Evolutionary conservation across 352 stramenopile species (phyloP).

Genomic region (Pythium sukuiense): DNA sequence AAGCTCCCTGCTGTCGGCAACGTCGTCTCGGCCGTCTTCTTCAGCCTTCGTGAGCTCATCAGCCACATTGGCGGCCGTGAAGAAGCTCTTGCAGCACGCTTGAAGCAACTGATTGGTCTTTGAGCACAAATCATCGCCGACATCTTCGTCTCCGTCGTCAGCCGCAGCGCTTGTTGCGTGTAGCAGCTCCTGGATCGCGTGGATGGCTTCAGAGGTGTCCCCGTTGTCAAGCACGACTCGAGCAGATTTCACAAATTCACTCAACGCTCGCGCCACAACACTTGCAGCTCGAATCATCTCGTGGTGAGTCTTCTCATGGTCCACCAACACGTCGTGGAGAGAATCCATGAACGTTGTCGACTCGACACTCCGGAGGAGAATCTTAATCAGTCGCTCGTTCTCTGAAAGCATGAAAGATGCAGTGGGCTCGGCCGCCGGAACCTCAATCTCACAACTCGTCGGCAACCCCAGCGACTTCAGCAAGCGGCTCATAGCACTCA

Average conservation of each 20-base stretch:
- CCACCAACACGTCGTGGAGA: conserved; percentile 49
- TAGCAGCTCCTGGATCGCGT: background rate
- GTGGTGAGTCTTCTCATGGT: conserved; percentile 35
- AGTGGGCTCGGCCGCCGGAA: background rate
- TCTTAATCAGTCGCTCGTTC: conserved; percentile 72
- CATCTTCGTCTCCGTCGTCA: background rate
- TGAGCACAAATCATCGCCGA: conserved; percentile 12
- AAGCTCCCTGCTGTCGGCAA: background rate
- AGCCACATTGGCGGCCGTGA: conserved; percentile 65
- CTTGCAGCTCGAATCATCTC: background rate
- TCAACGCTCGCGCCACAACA: background rate
- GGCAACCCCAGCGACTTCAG: background rate
- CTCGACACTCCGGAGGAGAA: conserved; percentile 70
- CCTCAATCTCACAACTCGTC: background rate
- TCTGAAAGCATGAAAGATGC: conserved; percentile 60
- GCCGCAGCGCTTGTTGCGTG: background rate
- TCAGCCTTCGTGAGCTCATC: conserved; percentile 45
- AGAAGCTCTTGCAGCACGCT: conserved; percentile 58
- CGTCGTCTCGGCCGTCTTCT: conserved; percentile 7
- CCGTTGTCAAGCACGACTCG: background rate
- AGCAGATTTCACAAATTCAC: background rate
- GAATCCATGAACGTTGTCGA: conserved; percentile 48
- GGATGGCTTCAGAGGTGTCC: background rate
- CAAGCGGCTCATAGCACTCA: background rate
- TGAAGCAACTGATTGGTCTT: conserved; percentile 40